Conservation (phyloP, 2,329 filamentous ascomycete species). For the Monilinia polystroma region DNA sequence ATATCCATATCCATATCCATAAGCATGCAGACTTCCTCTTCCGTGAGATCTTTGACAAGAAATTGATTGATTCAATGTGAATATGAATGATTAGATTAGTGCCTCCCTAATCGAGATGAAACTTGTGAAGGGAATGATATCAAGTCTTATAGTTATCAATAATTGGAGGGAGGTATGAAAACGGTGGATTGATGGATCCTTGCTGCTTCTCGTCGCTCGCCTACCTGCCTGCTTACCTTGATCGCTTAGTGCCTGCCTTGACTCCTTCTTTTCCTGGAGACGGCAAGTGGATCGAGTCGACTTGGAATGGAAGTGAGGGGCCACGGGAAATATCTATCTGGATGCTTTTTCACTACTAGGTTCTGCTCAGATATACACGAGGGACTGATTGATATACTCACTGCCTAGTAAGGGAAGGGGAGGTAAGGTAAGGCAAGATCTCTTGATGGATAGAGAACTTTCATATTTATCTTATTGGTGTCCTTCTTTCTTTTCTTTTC, state of each 20-base stretch:
- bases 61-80: background rate
- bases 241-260: background rate
- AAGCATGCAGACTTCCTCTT: slow-evolving; percentile 7
- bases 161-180: slow-evolving; percentile 1
- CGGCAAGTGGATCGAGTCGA: slow-evolving; percentile 7
- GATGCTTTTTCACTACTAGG: background rate
- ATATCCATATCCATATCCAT: background rate
- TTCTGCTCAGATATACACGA: no score
- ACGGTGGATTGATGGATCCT: slow-evolving; percentile 5
- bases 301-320: background rate
- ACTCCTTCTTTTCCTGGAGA: slow-evolving; percentile 12
- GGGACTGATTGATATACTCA: background rate
- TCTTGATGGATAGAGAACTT: background rate
- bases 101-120: background rate
- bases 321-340: no score
- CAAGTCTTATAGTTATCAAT: background rate
- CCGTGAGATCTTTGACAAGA: background rate
- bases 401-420: background rate
- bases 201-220: slow-evolving; percentile 9
- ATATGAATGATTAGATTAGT: background rate
- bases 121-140: background rate
- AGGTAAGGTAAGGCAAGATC: background rate
- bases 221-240: slow-evolving; percentile 1
- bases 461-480: background rate
- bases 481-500: background rate